A percentile compares a stretch with the other conserved stretches of the same genome.
Conservation (phyloP, 805 yeast genomes). For the Yamadazyma endophytica region DNA sequence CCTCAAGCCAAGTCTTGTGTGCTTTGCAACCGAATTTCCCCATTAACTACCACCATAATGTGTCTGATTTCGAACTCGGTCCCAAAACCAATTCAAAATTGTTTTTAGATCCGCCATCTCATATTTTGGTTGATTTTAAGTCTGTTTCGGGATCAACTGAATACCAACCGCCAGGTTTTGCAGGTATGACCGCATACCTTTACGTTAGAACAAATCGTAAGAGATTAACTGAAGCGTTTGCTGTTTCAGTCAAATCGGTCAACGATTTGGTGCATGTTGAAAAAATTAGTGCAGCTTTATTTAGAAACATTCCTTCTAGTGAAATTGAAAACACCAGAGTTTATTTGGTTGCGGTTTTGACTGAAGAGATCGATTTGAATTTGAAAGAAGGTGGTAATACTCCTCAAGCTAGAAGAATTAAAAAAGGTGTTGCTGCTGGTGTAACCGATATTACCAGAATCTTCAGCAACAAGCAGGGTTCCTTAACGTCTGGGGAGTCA, state of each 20-base stretch:
- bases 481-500: constrained; percentile 56
- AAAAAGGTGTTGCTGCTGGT: constrained; percentile 86
- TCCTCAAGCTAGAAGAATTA: constrained; percentile 40
- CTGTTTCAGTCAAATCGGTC: constrained; percentile 57
- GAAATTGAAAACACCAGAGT: constrained; percentile 63
- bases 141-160: constrained; percentile 58
- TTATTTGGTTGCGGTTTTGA: constrained; percentile 70
- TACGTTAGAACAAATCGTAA: constrained; percentile 61
- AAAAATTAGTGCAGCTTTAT: constrained; percentile 73
- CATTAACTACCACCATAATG: constrained; percentile 28
- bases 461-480: constrained; percentile 61
- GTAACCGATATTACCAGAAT: constrained; percentile 80
- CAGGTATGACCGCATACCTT: constrained; percentile 69
- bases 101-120: constrained; percentile 51
- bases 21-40: constrained; percentile 77
- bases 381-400: constrained; percentile 21
- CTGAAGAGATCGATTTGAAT: constrained; percentile 58
- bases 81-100: constrained; percentile 48
- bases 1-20: constrained; percentile 63
- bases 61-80: constrained; percentile 28
- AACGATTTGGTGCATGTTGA: constrained; percentile 55
- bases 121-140: constrained; percentile 73
- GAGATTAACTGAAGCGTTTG: constrained; percentile 76
- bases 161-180: constrained; percentile 61
- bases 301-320: constrained; percentile 67